Conservation (phyloP, 2,329 filamentous ascomycete species). For the Hypoxylon sp. region DNA sequence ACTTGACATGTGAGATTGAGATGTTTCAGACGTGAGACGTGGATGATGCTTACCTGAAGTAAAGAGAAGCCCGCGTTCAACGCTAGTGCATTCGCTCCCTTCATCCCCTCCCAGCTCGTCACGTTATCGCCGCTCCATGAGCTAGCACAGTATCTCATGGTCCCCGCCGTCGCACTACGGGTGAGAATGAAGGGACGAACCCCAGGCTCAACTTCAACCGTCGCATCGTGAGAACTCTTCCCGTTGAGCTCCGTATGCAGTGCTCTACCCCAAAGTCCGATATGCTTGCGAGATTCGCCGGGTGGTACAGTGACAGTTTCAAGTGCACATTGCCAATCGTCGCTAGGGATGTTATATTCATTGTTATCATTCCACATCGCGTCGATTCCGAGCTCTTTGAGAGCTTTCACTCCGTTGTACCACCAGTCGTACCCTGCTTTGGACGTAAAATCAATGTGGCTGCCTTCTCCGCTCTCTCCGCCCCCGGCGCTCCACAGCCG, state of each 20-base stretch:
- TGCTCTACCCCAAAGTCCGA: slow-evolving; percentile 79
- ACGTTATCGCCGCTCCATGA: slow-evolving; percentile 83
- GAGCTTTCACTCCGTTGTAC: slow-evolving; percentile 75
- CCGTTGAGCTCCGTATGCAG: slow-evolving; percentile 80
- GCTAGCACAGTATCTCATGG: slow-evolving; percentile 77
- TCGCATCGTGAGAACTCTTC: slow-evolving; percentile 78
- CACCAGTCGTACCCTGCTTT: slow-evolving; percentile 78
- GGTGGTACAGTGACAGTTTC: slow-evolving; percentile 60
- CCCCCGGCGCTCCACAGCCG: slow-evolving; percentile 81
- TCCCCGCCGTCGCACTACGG: slow-evolving; percentile 78
- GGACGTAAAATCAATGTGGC: slow-evolving; percentile 81
- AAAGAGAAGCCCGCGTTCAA: slow-evolving; percentile 78
- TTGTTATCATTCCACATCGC: slow-evolving; percentile 87
- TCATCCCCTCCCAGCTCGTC: slow-evolving; percentile 81
- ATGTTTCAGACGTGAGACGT: slow-evolving; percentile 10
- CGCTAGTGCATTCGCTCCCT: slow-evolving; percentile 77
- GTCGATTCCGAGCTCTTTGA: slow-evolving; percentile 76
- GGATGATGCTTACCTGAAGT: slow-evolving; percentile 65
- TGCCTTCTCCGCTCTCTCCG: slow-evolving; percentile 77
- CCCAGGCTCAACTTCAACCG: slow-evolving; percentile 70
- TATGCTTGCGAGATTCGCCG: slow-evolving; percentile 60
- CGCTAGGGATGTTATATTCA: slow-evolving; percentile 77
- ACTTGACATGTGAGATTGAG: slow-evolving; percentile 56
- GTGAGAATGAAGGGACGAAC: slow-evolving; percentile 78
- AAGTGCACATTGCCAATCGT: slow-evolving; percentile 75